phyloP scores from a whole-genome alignment of 2,329 filamentous ascomycete genomes.

The Cytospora leucostoma region DNA sequence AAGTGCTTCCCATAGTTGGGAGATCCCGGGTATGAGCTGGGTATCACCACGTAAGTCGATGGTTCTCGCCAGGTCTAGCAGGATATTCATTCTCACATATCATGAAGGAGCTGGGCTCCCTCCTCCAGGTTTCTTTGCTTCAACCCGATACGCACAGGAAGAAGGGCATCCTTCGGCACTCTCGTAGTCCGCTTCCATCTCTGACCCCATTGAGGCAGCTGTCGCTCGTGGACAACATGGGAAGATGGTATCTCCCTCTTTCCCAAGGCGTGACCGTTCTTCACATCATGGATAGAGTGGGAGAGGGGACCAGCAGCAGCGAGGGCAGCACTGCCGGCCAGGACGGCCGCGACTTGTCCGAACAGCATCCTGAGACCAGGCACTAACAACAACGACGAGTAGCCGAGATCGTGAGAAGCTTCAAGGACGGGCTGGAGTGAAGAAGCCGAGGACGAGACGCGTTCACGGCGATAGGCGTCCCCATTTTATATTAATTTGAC shows the following conservation, averaged over 20 bases:
- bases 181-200: constrained; percentile 35
- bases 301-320: constrained; percentile 14
- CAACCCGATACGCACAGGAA: constrained; percentile 40
- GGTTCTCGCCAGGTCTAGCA: background rate
- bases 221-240: constrained; percentile 36
- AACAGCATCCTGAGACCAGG: constrained; percentile 9
- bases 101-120: constrained; percentile 36
- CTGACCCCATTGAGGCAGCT: constrained; percentile 31
- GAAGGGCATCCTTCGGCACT: constrained; percentile 30
- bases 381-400: background rate
- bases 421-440: background rate
- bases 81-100: constrained; percentile 33
- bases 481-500: background rate
- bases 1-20: constrained; percentile 45
- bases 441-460: background rate
- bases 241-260: constrained; percentile 28
- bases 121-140: constrained; percentile 36
- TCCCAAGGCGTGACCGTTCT: background rate
- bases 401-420: background rate
- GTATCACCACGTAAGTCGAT: background rate
- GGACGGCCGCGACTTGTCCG: constrained; percentile 14
- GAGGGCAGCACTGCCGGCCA: constrained; percentile 13
- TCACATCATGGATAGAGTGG: constrained; percentile 8
- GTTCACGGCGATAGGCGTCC: background rate
- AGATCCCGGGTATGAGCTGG: constrained; percentile 39